A percentile compares a stretch with the other conserved stretches of the same genome.
These are phyloP conservation scores for Exophiala dermatitidis DNA, from an alignment of 2,329 filamentous ascomycete genomes.

Conservation along the genomic window DNA sequence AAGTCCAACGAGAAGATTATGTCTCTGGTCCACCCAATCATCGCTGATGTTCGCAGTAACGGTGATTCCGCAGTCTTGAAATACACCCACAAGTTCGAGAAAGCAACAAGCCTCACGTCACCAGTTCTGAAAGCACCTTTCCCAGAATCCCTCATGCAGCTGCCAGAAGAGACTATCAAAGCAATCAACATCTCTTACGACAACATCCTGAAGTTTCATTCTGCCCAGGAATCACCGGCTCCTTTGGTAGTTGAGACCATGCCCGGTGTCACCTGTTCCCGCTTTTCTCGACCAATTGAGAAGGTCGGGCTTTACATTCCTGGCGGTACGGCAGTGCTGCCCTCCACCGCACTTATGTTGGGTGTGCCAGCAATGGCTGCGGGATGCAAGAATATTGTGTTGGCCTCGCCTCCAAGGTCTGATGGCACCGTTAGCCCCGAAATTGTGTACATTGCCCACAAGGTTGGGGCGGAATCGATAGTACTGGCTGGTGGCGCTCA, in stretches of 20 bases:
- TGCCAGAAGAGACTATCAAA: conserved; percentile 72
- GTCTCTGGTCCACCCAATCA: conserved; percentile 83
- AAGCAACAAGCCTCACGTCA: conserved; percentile 81
- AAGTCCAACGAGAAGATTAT: conserved; percentile 92
- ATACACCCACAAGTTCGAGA: conserved; percentile 97
- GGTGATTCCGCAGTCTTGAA: conserved; percentile 84
- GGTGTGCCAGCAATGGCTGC: conserved; percentile 97
- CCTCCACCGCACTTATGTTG: conserved; percentile 94
- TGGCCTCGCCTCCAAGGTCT: conserved; percentile 81
- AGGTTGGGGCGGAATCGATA: conserved; percentile 90
- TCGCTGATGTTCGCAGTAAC: conserved; percentile 72
- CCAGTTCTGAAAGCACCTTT: conserved; percentile 88
- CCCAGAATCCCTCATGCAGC: conserved; percentile 73
- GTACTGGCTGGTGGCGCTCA: conserved; percentile 93
- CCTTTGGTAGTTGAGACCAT: conserved; percentile 87
- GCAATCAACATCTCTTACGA: conserved; percentile 93
- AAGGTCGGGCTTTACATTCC: conserved; percentile 94
- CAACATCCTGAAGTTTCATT: conserved; percentile 91
- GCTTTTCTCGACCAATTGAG: conserved; percentile 87
- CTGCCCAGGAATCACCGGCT: conserved; percentile 78
- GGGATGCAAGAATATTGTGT: conserved; percentile 87
- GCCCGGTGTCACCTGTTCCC: conserved; percentile 91
- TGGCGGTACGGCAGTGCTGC: conserved; percentile 92
- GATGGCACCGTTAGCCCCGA: conserved; percentile 92
- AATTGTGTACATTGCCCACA: conserved; percentile 95